These are phyloP conservation scores for Castanea sativa DNA, from an alignment of 306 rosid species.

Conservation along the genomic window DNA sequence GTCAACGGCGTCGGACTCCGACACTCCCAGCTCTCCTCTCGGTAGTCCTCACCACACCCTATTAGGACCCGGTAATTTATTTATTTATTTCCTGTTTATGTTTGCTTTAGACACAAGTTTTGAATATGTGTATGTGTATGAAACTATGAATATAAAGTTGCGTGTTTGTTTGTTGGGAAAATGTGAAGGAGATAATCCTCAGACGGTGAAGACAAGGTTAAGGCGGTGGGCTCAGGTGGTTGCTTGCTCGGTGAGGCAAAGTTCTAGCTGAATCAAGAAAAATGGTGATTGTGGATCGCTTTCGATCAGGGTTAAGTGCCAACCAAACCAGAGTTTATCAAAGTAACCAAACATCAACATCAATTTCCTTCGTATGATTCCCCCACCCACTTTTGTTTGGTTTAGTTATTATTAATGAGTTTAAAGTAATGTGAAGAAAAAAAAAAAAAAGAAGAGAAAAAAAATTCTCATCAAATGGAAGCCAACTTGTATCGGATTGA, in stretches of 20 bases:
- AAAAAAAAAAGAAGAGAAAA: too few relatives aligned
- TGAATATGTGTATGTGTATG: too few relatives aligned
- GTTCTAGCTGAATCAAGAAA: constrained; percentile 19
- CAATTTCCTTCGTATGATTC: constrained; percentile 25
- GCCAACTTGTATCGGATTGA: constrained; percentile 11
- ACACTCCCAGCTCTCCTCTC: constrained; percentile 41
- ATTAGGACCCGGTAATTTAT: constrained; percentile 42
- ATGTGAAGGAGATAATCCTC: constrained; percentile 66
- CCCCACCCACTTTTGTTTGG: constrained; percentile 29
- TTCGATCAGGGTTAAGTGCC: constrained; percentile 3
- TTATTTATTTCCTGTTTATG: background rate
- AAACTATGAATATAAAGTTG: background rate
- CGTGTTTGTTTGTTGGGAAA: background rate
- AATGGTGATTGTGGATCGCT: too few relatives aligned
- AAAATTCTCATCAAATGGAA: constrained; percentile 1
- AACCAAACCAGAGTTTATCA: constrained; percentile 39
- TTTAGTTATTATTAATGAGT: background rate
- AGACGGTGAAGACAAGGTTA: constrained; percentile 76
- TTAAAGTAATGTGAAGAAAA: constrained; percentile 7
- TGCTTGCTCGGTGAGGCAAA: constrained; percentile 87
- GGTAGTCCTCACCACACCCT: constrained; percentile 67
- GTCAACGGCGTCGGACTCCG: constrained; percentile 57
- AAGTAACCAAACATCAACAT: constrained; percentile 33
- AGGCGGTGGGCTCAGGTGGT: constrained; percentile 98
- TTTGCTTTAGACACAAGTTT: too few relatives aligned